Percentiles rank a stretch among this genome's conserved stretches.
These are phyloP conservation scores for Fraxinus xanthoxyloides DNA, from an alignment of 305 asterid species.

Conservation along the genomic window DNA sequence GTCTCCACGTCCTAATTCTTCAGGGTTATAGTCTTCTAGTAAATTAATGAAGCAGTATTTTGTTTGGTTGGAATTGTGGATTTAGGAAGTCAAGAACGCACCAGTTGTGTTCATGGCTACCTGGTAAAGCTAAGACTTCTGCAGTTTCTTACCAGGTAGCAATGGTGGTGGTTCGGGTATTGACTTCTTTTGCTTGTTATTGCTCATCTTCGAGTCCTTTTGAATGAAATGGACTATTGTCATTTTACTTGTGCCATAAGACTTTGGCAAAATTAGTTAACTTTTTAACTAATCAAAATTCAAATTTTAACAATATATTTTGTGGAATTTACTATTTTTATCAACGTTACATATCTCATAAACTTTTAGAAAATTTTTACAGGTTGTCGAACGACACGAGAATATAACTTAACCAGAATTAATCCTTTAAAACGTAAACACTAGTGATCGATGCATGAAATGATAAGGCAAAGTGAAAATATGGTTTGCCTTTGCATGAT, in stretches of 20 bases:
- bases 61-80: not conserved
- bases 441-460: too few species aligned
- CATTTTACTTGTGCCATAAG: not conserved
- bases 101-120: slow-evolving; percentile 62
- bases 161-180: slow-evolving; percentile 95
- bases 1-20: slow-evolving; percentile 36
- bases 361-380: too few species aligned
- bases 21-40: not conserved
- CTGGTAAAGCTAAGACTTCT: slow-evolving; percentile 25
- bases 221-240: not conserved
- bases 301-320: not conserved
- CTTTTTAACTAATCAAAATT: too few species aligned
- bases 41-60: not conserved
- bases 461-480: too few species aligned
- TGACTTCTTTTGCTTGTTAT: slow-evolving; percentile 56
- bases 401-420: too few species aligned
- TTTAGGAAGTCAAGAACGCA: slow-evolving; percentile 94
- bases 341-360: not conserved
- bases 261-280: not conserved
- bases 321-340: too few species aligned
- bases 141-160: slow-evolving; percentile 31
- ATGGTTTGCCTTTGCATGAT: too few species aligned
- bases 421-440: too few species aligned
- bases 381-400: too few species aligned
- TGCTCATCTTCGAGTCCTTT: not conserved